Evolutionary conservation across 202 grass and related monocot species (phyloP), one percentile per base, ranked within the genome.

Genomic region (Tripidium arundinaceum): DNA sequence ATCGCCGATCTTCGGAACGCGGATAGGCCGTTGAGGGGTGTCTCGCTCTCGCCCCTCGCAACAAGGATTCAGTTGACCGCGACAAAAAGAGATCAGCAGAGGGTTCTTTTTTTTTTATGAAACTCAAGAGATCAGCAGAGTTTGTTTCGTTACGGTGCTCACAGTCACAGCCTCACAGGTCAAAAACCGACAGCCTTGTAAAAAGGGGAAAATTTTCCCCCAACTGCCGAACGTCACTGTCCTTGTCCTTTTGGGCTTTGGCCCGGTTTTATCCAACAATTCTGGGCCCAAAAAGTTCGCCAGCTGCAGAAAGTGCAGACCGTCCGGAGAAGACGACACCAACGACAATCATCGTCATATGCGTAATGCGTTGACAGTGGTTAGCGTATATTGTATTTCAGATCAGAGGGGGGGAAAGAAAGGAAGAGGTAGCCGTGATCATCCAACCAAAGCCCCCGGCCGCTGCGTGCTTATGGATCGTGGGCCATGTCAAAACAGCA

Each of bases 401-500:
- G n/a, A n/a, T n/a, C n/a, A n/a, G n/a, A n/a, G n/a, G n/a, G n/a
- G n/a, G n/a, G n/a, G n/a, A n/a, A n/a, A n/a, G n/a, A n/a, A n/a
- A n/a, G n/a, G n/a, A n/a, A n/a, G n/a, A n/a, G n/a, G n/a, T n/a
- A n/a, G n/a, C n/a, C n/a, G n/a, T n/a, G n/a, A n/a, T n/a, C n/a
- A n/a, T n/a, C n/a, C n/a, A n/a, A n/a, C n/a, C n/a, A n/a, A n/a
- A n/a, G n/a, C n/a, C n/a, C n/a, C n/a, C n/a, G n/a, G n/a, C n/a
- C n/a, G 21, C n/a, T 7, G 5, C 25, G 65, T 42, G 65, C 37
- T 42, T 7, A 38, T 43, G 39, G 22, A 45, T 16, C 75, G 29
- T 46, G 58, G 75, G 47, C 40, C 40, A 14, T 34, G 76, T 79
- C 75, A 78, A 50, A 78, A 18, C 58, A 64, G 40, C 24, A 57